A percentile compares a stretch with the other conserved stretches of the same genome.
phyloP scores from a whole-genome alignment of 108 stramenopile genomes.

The Conticribra guillardii region DNA sequence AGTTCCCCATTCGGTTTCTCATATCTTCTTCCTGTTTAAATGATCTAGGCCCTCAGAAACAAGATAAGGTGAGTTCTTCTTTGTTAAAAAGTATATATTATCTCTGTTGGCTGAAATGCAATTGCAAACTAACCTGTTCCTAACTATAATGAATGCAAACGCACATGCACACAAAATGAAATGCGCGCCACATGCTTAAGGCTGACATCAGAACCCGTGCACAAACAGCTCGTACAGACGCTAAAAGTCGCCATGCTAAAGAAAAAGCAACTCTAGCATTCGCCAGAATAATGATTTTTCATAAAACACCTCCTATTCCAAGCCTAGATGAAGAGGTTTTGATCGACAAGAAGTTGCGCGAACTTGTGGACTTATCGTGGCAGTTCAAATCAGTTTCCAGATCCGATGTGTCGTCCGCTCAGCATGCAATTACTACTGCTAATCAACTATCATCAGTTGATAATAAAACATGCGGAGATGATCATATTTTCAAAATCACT shows the following conservation, averaged over 20 bases:
- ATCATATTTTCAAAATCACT: constrained; percentile 28
- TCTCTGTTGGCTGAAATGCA: too few species aligned
- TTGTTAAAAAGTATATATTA: too few species aligned
- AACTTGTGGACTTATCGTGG: constrained; percentile 29
- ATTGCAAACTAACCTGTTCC: too few species aligned
- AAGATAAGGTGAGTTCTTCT: too few species aligned
- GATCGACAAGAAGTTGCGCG: constrained; percentile 32
- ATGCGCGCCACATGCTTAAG: too few species aligned
- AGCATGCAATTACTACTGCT: background rate
- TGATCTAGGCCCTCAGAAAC: constrained; percentile 32
- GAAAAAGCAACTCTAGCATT: constrained; percentile 44
- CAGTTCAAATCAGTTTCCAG: constrained; percentile 3
- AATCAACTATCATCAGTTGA: constrained; percentile 5
- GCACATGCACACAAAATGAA: too few species aligned
- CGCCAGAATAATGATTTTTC: constrained; percentile 25
- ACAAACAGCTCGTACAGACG: constrained; percentile 19
- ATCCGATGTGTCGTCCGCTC: constrained; percentile 6
- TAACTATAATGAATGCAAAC: too few species aligned
- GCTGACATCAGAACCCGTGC: constrained; percentile 42
- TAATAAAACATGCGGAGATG: constrained; percentile 3
- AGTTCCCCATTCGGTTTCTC: too few species aligned
- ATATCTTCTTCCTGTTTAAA: too few species aligned
- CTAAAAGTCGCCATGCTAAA: constrained; percentile 21
- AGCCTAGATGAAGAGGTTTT: constrained; percentile 32
- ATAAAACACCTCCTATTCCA: constrained; percentile 27